Percentiles rank a stretch among this genome's conserved stretches.
phyloP scores from a whole-genome alignment of 768 basidiomycete genomes.

The Boletus huronensis region DNA sequence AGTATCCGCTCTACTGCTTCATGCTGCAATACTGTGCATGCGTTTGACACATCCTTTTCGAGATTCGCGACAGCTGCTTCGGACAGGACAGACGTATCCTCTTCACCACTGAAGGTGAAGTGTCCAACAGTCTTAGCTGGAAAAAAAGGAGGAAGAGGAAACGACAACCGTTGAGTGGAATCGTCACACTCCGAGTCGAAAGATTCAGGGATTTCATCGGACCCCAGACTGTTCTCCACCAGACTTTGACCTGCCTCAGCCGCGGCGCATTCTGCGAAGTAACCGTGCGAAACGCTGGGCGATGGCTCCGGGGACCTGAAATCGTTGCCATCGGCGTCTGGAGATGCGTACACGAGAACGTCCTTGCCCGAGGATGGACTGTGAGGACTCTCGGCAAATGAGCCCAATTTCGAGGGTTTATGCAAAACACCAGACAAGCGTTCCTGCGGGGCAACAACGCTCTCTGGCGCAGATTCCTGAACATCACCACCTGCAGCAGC shows the following conservation, averaged over 20 bases:
- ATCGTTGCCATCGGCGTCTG: neutral
- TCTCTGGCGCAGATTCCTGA: neutral
- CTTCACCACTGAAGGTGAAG: neutral
- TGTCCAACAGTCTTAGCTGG: slow-evolving; percentile 2
- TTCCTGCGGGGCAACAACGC: neutral
- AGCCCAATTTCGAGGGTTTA: neutral
- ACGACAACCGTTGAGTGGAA: slow-evolving; percentile 15
- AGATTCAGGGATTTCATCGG: neutral
- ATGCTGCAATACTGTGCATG: neutral
- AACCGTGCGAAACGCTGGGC: neutral
- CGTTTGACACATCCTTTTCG: neutral
- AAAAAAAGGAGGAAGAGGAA: slow-evolving; percentile 16
- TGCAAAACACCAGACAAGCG: neutral
- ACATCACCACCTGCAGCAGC: neutral
- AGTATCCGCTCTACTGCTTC: slow-evolving; percentile 1
- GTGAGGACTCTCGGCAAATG: neutral
- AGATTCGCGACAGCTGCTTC: neutral
- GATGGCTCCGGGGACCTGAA: neutral
- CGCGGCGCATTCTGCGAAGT: neutral
- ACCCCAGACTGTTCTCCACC: neutral
- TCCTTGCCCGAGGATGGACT: neutral
- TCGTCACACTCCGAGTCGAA: neutral
- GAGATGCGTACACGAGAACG: neutral
- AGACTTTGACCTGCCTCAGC: neutral
- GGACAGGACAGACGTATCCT: neutral